These are phyloP conservation scores for Phylloporus sp. DNA, from an alignment of 768 basidiomycete genomes.

Conservation along the genomic window DNA sequence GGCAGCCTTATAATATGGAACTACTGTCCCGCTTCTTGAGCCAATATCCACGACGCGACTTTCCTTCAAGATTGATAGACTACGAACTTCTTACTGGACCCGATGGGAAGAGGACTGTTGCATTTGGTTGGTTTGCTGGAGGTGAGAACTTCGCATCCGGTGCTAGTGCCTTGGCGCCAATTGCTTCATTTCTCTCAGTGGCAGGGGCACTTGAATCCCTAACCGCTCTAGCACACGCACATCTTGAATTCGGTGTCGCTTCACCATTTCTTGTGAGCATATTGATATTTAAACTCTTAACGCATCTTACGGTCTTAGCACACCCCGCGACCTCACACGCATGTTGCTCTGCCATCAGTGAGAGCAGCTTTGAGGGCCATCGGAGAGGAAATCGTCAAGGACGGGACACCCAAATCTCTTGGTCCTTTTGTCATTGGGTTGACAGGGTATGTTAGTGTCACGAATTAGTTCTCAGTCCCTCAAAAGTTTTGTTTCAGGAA, in stretches of 20 bases:
- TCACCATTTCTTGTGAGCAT: constrained; percentile 74
- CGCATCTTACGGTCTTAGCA: constrained; percentile 34
- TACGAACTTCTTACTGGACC: constrained; percentile 73
- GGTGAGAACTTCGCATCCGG: constrained; percentile 41
- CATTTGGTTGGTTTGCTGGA: constrained; percentile 92
- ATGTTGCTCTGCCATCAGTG: constrained; percentile 52
- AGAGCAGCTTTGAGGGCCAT: constrained; percentile 53
- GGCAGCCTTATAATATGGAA: constrained; percentile 81
- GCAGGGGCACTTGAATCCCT: constrained; percentile 84
- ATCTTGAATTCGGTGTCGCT: constrained; percentile 74
- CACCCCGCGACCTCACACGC: constrained; percentile 77
- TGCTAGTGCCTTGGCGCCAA: background rate
- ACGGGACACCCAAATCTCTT: constrained; percentile 57
- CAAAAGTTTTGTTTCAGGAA: constrained; percentile 38
- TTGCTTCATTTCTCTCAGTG: constrained; percentile 40
- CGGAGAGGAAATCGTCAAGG: constrained; percentile 49
- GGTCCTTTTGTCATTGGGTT: constrained; percentile 81
- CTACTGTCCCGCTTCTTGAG: constrained; percentile 64
- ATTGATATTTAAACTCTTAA: background rate
- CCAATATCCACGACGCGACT: constrained; percentile 15
- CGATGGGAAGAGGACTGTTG: constrained; percentile 73
- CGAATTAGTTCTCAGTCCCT: background rate
- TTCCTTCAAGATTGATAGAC: constrained; percentile 63
- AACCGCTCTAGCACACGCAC: constrained; percentile 69
- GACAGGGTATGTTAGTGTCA: constrained; percentile 58